These are phyloP conservation scores for Aspergillus hiratsukae DNA, from an alignment of 2,329 filamentous ascomycete genomes.

Conservation along the genomic window DNA sequence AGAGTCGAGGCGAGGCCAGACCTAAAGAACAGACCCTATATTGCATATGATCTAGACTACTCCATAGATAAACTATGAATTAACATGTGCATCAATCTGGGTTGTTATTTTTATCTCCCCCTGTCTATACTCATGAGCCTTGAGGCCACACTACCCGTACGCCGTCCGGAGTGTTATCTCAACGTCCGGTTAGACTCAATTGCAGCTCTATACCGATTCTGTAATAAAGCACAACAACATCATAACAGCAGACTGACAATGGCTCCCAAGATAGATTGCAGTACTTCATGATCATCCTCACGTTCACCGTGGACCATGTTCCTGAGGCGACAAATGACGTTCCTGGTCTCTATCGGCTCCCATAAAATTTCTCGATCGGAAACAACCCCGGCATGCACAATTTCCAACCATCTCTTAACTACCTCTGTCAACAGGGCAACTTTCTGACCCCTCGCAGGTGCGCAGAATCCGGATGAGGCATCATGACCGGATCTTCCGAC, in stretches of 20 bases:
- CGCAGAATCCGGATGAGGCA: not conserved
- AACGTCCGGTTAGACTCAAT: not conserved
- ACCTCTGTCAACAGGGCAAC: not conserved
- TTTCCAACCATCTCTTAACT: not conserved
- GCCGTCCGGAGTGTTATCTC: not conserved
- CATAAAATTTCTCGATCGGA: conserved; percentile 22
- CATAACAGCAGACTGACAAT: not conserved
- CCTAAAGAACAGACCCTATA: not conserved
- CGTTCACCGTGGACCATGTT: not conserved
- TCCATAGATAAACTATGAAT: not conserved
- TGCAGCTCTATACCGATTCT: not conserved
- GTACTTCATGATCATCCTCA: not conserved
- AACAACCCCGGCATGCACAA: not conserved
- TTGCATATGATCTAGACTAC: not conserved
- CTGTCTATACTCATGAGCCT: not conserved
- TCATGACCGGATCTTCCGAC: conserved; percentile 24
- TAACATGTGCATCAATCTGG: not conserved
- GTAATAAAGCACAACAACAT: not conserved
- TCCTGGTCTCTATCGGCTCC: conserved; percentile 9
- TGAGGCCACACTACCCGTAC: not conserved
- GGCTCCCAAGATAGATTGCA: not conserved
- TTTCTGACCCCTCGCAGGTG: not conserved
- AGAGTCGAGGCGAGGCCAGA: not conserved
- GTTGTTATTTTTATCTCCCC: not conserved
- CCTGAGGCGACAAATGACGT: conserved; percentile 1